Evolutionary conservation across 805 yeast species (phyloP).

Genomic region (Lipomyces orientalis): DNA sequence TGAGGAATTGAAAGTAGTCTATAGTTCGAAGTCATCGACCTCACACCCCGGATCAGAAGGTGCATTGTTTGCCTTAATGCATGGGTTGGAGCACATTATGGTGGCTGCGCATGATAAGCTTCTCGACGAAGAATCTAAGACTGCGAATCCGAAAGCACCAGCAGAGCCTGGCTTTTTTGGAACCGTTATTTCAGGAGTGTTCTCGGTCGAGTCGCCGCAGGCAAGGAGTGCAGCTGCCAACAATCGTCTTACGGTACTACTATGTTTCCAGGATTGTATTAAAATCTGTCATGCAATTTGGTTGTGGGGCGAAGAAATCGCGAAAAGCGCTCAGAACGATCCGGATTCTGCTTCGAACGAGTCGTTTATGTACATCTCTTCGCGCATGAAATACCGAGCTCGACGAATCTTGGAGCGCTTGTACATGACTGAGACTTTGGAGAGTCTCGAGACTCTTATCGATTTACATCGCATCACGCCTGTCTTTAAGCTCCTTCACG

Average conservation of each 20-base stretch:
- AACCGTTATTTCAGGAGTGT: constrained; percentile 71
- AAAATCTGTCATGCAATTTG: constrained; percentile 66
- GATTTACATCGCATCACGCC: constrained; percentile 45
- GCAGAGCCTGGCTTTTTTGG: constrained; percentile 59
- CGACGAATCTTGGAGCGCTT: constrained; percentile 68
- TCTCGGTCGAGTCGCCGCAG: constrained; percentile 65
- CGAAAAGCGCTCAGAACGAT: constrained; percentile 27
- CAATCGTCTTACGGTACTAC: constrained; percentile 61
- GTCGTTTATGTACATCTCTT: constrained; percentile 55
- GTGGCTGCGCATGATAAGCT: constrained; percentile 59
- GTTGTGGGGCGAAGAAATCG: constrained; percentile 63
- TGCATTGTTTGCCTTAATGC: constrained; percentile 51
- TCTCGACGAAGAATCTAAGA: constrained; percentile 35
- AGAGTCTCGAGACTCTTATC: constrained; percentile 71
- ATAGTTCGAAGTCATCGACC: constrained; percentile 20
- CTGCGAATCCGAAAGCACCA: constrained; percentile 34
- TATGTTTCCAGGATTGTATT: constrained; percentile 67
- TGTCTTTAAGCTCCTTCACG: constrained; percentile 69
- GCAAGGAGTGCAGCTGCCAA: constrained; percentile 56
- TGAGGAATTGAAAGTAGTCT: constrained; percentile 39
- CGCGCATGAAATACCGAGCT: constrained; percentile 71
- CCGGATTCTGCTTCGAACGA: constrained; percentile 37
- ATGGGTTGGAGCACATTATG: constrained; percentile 72
- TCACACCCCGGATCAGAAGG: constrained; percentile 40
- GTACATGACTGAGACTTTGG: constrained; percentile 71